These are phyloP conservation scores for Acer saccharum DNA, from an alignment of 345 rosid genomes.

Conservation along the genomic window DNA sequence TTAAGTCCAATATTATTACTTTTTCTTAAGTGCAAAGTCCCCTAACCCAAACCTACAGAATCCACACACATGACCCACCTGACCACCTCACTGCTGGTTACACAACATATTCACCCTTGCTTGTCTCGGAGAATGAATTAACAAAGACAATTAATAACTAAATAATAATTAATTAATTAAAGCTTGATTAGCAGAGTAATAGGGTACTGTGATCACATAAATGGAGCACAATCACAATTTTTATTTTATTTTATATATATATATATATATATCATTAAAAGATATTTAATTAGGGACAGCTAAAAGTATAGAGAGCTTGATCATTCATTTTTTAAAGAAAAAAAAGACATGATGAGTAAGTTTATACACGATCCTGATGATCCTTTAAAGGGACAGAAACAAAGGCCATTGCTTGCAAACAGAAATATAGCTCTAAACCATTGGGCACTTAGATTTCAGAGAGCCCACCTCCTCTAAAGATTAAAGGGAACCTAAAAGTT, in stretches of 20 bases:
- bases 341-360: not conserved
- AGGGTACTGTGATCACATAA: conserved; percentile 18
- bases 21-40: not conserved
- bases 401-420: conserved; percentile 37
- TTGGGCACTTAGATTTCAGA: conserved; percentile 58
- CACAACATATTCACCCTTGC: conserved; percentile 9
- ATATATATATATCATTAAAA: not conserved
- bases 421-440: conserved; percentile 31
- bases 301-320: conserved; percentile 11
- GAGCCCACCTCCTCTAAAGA: conserved; percentile 59
- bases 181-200: not conserved
- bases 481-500: conserved; percentile 38
- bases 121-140: conserved; percentile 12
- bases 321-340: not conserved
- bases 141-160: not conserved
- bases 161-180: not conserved
- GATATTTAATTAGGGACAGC: conserved; percentile 19
- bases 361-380: conserved; percentile 8
- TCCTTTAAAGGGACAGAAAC: conserved; percentile 9
- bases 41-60: conserved; percentile 7
- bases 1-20: not conserved
- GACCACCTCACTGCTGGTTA: not conserved
- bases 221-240: not conserved
- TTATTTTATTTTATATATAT: not conserved
- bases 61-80: not conserved